Conservation (phyloP, 495 filamentous ascomycete genomes). For the Penicillium steckii region DNA sequence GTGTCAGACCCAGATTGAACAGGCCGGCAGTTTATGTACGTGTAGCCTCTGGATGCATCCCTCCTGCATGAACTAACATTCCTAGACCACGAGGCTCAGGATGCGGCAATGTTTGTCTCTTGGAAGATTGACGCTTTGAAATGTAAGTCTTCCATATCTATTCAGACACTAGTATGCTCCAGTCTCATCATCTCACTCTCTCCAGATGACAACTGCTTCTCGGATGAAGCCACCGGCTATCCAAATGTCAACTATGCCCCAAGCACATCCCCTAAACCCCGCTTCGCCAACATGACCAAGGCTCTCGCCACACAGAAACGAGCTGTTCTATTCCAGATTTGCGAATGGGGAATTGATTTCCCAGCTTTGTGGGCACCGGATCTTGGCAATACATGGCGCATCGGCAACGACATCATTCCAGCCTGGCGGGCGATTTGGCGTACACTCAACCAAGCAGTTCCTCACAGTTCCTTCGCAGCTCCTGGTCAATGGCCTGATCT, state of each 20-base stretch:
- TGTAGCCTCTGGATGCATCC: background rate
- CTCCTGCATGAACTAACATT: constrained; percentile 12
- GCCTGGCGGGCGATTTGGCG: constrained; percentile 51
- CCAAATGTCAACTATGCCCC: constrained; percentile 41
- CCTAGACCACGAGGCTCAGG: constrained; percentile 41
- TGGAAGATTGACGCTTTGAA: constrained; percentile 50
- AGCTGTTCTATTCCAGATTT: constrained; percentile 48
- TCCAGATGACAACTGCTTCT: constrained; percentile 53
- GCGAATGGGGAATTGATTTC: constrained; percentile 53
- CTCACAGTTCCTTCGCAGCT: constrained; percentile 28
- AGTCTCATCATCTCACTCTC: background rate
- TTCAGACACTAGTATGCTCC: background rate
- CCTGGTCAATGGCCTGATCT: constrained; percentile 54
- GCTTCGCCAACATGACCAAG: constrained; percentile 36
- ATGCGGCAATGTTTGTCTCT: constrained; percentile 40
- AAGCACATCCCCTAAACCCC: constrained; percentile 23
- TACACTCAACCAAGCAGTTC: constrained; percentile 49
- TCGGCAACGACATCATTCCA: constrained; percentile 55
- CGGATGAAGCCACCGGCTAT: constrained; percentile 35
- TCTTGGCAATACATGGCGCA: constrained; percentile 50
- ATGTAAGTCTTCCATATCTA: constrained; percentile 19
- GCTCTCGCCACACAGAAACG: constrained; percentile 24
- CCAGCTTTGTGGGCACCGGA: constrained; percentile 47
- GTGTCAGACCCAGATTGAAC: constrained; percentile 26
- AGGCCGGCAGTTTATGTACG: constrained; percentile 32